These are phyloP conservation scores for Phytophthora idaei DNA, from an alignment of 352 stramenopile genomes.

Conservation along the genomic window DNA sequence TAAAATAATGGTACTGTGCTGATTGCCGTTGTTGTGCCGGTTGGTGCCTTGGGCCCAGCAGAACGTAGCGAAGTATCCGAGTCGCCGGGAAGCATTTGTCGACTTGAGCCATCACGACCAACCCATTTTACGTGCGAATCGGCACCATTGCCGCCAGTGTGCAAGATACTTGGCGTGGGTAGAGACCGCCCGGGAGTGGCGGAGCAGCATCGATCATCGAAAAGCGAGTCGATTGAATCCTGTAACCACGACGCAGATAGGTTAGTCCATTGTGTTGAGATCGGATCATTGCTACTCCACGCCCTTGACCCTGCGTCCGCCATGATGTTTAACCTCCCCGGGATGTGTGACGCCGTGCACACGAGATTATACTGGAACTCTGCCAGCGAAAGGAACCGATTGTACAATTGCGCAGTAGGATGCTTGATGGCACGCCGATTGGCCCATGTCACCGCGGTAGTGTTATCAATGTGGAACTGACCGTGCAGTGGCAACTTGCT, in stretches of 20 bases:
- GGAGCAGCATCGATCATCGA: slow-evolving; percentile 20
- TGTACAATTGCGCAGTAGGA: slow-evolving; percentile 6
- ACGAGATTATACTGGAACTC: slow-evolving; percentile 30
- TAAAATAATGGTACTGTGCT: slow-evolving; percentile 7
- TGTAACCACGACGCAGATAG: slow-evolving; percentile 4
- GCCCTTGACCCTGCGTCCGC: slow-evolving; percentile 20
- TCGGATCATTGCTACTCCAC: slow-evolving; percentile 11
- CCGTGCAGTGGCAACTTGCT: neutral
- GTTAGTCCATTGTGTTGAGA: slow-evolving; percentile 18
- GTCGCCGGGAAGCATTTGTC: slow-evolving; percentile 4
- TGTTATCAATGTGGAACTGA: slow-evolving; percentile 26
- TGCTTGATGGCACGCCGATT: slow-evolving; percentile 5
- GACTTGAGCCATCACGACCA: slow-evolving; percentile 18
- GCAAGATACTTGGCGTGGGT: slow-evolving; percentile 12
- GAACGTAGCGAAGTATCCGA: slow-evolving; percentile 1
- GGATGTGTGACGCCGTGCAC: slow-evolving; percentile 26
- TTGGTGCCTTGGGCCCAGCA: slow-evolving; percentile 8
- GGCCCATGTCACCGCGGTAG: slow-evolving; percentile 7
- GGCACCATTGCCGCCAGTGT: slow-evolving; percentile 30
- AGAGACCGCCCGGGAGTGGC: slow-evolving; percentile 18
- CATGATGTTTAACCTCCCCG: slow-evolving; percentile 19
- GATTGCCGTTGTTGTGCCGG: neutral
- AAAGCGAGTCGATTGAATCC: slow-evolving; percentile 2
- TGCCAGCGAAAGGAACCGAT: slow-evolving; percentile 16
- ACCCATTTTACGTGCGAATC: slow-evolving; percentile 17